Evolutionary conservation across 768 basidiomycete species (phyloP).

Genomic region (Fistulinella prunicolor): DNA sequence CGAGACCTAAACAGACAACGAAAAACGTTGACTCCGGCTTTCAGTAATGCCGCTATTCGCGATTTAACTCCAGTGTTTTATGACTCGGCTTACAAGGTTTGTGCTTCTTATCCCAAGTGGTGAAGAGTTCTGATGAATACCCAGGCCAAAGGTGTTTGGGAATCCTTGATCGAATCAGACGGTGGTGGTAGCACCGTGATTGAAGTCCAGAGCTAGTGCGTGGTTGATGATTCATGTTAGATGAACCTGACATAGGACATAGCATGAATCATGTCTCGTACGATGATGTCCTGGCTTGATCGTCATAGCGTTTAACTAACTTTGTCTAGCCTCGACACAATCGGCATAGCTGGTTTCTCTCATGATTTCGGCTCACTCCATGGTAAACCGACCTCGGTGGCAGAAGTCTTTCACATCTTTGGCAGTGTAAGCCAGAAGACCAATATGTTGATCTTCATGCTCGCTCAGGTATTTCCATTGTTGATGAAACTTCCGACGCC

Average conservation of each 20-base stretch:
- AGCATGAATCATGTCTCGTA: slow-evolving; percentile 49
- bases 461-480: slow-evolving; percentile 31
- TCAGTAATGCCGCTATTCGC: slow-evolving; percentile 41
- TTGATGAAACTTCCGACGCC: slow-evolving; percentile 33
- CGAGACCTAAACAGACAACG: slow-evolving; percentile 28
- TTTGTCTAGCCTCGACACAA: slow-evolving; percentile 38
- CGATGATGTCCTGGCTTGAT: slow-evolving; percentile 10
- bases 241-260: neutral
- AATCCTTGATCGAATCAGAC: slow-evolving; percentile 24
- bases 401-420: slow-evolving; percentile 26
- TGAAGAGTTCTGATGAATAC: neutral
- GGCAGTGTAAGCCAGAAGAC: slow-evolving; percentile 9
- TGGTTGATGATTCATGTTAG: neutral
- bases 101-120: neutral
- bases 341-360: slow-evolving; percentile 45
- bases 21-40: slow-evolving; percentile 39
- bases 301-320: no score
- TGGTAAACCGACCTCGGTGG: slow-evolving; percentile 30
- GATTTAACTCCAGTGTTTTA: slow-evolving; percentile 37
- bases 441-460: slow-evolving; percentile 17
- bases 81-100: slow-evolving; percentile 42
- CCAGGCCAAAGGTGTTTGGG: slow-evolving; percentile 34
- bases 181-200: slow-evolving; percentile 32
- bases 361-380: slow-evolving; percentile 43
- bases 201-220: slow-evolving; percentile 48